A percentile compares a stretch with the other conserved stretches of the same genome.
phyloP scores from a whole-genome alignment of 371 early-diverging fungal genomes.

The Apophysomyces trapeziformis region DNA sequence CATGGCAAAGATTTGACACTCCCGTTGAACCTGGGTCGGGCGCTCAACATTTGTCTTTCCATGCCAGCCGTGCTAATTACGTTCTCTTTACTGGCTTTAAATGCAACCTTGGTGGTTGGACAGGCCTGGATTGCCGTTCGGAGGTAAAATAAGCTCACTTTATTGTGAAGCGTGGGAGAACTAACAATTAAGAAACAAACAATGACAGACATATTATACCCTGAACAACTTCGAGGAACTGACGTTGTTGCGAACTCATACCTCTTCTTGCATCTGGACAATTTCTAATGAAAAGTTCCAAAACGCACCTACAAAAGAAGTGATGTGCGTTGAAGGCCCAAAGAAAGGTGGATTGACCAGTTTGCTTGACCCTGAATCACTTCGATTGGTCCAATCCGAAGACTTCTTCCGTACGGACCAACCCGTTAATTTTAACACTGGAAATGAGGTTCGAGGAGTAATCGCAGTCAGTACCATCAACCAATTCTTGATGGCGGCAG shows the following conservation, averaged over 20 bases:
- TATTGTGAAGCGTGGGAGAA: neutral
- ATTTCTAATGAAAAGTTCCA: constrained; percentile 54
- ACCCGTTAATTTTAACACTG: constrained; percentile 52
- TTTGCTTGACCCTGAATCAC: constrained; percentile 44
- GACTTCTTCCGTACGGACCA: constrained; percentile 65
- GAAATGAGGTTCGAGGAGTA: constrained; percentile 54
- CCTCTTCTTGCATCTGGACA: constrained; percentile 73
- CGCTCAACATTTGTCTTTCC: constrained; percentile 60
- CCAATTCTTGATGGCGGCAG: constrained; percentile 72
- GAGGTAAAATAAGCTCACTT: constrained; percentile 44
- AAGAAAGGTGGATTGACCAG: constrained; percentile 41
- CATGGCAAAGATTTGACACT: constrained; percentile 69
- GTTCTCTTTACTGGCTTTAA: constrained; percentile 59
- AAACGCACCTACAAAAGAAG: constrained; percentile 56
- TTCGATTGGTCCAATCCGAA: constrained; percentile 64
- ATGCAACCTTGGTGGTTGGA: constrained; percentile 56
- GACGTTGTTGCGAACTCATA: constrained; percentile 55
- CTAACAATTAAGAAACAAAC: neutral
- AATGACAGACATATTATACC: constrained; percentile 57
- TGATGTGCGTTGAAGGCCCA: constrained; percentile 73
- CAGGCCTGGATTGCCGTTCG: constrained; percentile 48
- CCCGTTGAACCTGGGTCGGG: constrained; percentile 47
- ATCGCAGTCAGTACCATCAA: constrained; percentile 68
- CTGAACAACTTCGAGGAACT: constrained; percentile 64
- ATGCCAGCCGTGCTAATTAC: constrained; percentile 64